These are phyloP conservation scores for Saitozyma sp. DNA, from an alignment of 768 basidiomycete species.

Conservation along the genomic window DNA sequence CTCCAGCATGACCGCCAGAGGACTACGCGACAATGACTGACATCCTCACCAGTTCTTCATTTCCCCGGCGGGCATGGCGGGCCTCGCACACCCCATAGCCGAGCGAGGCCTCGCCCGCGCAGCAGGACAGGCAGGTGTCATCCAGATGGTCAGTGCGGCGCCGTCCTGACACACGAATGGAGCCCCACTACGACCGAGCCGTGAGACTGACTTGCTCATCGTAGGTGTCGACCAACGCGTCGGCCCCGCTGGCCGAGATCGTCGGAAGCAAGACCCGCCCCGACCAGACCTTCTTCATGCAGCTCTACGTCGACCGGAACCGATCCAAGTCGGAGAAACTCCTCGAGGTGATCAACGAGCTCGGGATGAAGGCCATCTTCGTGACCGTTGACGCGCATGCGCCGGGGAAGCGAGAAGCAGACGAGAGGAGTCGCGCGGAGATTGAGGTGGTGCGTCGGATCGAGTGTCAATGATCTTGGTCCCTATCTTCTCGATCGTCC, in stretches of 20 bases:
- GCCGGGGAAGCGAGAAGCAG: constrained; percentile 51
- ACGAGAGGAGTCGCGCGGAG: constrained; percentile 49
- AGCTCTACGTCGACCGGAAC: constrained; percentile 50
- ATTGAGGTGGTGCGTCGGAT: constrained; percentile 43
- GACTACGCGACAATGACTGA: too few species aligned
- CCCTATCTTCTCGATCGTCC: too few species aligned
- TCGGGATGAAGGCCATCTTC: constrained; percentile 50
- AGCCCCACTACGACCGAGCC: neutral
- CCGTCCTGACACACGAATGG: neutral
- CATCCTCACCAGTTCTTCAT: constrained; percentile 46
- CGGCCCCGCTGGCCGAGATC: constrained; percentile 50
- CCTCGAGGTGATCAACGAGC: constrained; percentile 40
- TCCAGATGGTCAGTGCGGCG: constrained; percentile 38
- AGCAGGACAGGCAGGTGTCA: constrained; percentile 43
- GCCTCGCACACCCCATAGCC: constrained; percentile 52
- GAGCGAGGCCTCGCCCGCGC: constrained; percentile 49
- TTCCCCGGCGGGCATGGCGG: constrained; percentile 54
- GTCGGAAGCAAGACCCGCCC: constrained; percentile 17
- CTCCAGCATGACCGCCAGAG: too few species aligned
- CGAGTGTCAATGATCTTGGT: too few species aligned
- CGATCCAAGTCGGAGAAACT: constrained; percentile 50
- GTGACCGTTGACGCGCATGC: constrained; percentile 52
- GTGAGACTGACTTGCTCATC: neutral
- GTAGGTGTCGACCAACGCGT: constrained; percentile 54
- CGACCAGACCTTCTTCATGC: constrained; percentile 53